Evolutionary conservation across 2,329 filamentous ascomycete genomes (phyloP).

Genomic region (Neopestalotiopsis rosae): DNA sequence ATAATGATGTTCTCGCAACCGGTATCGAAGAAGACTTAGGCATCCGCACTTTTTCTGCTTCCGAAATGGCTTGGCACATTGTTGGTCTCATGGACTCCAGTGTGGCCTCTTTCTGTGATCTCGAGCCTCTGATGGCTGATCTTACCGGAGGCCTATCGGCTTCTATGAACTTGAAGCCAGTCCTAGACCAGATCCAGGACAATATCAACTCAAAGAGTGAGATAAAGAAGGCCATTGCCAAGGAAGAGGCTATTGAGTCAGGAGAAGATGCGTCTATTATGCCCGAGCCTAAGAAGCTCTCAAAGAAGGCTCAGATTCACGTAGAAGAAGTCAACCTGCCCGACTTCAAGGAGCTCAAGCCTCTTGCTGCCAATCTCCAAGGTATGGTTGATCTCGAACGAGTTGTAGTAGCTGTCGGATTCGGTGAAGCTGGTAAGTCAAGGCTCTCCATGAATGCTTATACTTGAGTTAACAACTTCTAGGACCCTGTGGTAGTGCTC

Average conservation of each 20-base stretch:
- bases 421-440: slow-evolving; percentile 36
- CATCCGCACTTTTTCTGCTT: slow-evolving; percentile 43
- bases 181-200: slow-evolving; percentile 27
- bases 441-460: neutral
- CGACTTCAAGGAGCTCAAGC: slow-evolving; percentile 29
- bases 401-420: slow-evolving; percentile 45
- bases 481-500: slow-evolving; percentile 70
- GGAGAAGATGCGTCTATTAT: slow-evolving; percentile 40
- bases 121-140: slow-evolving; percentile 42
- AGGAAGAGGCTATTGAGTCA: slow-evolving; percentile 46
- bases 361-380: slow-evolving; percentile 29
- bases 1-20: slow-evolving; percentile 45
- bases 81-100: slow-evolving; percentile 36
- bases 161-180: slow-evolving; percentile 33
- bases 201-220: slow-evolving; percentile 27
- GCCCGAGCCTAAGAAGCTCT: slow-evolving; percentile 57
- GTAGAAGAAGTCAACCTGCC: slow-evolving; percentile 33
- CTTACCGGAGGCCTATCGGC: slow-evolving; percentile 42
- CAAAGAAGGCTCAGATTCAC: slow-evolving; percentile 38
- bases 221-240: slow-evolving; percentile 28
- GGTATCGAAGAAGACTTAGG: slow-evolving; percentile 40
- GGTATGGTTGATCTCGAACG: slow-evolving; percentile 44
- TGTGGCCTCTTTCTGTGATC: slow-evolving; percentile 36
- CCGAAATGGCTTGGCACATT: slow-evolving; percentile 48
- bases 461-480: neutral